Percentiles rank a stretch among this genome's conserved stretches.
Conservation (phyloP, 257 asterid species). For the Petunia secreta region DNA sequence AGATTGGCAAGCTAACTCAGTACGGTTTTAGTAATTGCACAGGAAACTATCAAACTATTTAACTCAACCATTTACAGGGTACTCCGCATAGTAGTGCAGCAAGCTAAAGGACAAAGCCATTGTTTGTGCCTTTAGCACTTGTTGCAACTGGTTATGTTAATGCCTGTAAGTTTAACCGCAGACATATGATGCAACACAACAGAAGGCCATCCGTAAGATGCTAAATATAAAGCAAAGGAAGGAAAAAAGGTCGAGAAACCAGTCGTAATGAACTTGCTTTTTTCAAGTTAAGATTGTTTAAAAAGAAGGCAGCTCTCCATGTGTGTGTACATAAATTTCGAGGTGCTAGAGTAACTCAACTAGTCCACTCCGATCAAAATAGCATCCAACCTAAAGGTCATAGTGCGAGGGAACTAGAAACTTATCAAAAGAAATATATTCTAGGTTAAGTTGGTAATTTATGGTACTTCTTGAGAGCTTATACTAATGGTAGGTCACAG, state of each 20-base stretch:
- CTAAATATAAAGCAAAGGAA: background rate
- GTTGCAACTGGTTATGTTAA: background rate
- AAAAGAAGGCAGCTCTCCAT: background rate
- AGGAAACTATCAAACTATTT: background rate
- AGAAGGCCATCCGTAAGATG: background rate
- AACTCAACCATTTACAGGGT: background rate
- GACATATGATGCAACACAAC: background rate
- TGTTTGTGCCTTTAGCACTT: background rate
- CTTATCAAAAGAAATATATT: background rate
- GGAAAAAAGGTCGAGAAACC: background rate
- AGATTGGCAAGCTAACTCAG: conserved; percentile 17
- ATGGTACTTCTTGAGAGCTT: background rate
- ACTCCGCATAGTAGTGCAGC: background rate
- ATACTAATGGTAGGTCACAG: background rate
- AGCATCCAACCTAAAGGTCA: background rate
- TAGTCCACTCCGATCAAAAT: background rate
- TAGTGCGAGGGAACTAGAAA: background rate
- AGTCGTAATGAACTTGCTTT: conserved; percentile 21
- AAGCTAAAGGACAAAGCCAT: background rate
- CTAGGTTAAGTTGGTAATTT: background rate
- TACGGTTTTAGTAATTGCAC: background rate
- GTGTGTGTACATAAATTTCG: background rate
- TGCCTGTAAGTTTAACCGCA: background rate
- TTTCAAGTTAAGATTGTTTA: background rate
- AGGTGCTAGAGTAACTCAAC: background rate